Conservation (phyloP, 2,329 filamentous ascomycete genomes). For the Diaporthe citri region DNA sequence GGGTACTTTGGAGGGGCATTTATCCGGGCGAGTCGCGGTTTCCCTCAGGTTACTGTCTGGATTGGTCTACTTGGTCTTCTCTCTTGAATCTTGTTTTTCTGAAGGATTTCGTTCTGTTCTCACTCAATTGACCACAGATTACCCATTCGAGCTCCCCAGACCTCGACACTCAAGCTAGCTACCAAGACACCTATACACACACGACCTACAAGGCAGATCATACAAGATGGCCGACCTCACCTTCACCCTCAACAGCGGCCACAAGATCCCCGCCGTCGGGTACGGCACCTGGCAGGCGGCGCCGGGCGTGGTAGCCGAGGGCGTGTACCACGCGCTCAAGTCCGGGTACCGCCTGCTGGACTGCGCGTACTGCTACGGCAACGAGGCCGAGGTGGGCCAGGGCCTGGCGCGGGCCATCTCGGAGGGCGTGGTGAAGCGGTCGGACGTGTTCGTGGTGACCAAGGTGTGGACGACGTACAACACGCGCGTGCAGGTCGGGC, state of each 20-base stretch:
- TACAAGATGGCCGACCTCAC: slow-evolving; percentile 65
- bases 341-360: slow-evolving; percentile 74
- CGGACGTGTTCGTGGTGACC: slow-evolving; percentile 85
- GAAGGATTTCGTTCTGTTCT: background rate
- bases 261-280: slow-evolving; percentile 73
- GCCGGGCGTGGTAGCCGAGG: slow-evolving; percentile 68
- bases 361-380: slow-evolving; percentile 81
- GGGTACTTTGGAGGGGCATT: slow-evolving; percentile 26
- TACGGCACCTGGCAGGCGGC: slow-evolving; percentile 76
- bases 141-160: background rate
- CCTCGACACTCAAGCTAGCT: background rate
- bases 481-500: slow-evolving; percentile 74
- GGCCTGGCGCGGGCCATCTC: slow-evolving; percentile 80
- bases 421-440: slow-evolving; percentile 76
- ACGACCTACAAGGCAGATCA: background rate
- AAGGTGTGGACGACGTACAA: slow-evolving; percentile 90
- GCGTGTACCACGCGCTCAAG: slow-evolving; percentile 70
- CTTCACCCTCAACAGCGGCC: slow-evolving; percentile 75
- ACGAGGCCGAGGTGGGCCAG: slow-evolving; percentile 86
- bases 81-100: background rate
- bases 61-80: background rate
- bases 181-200: background rate
- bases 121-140: background rate
- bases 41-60: background rate
- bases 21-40: slow-evolving; percentile 11